phyloP scores from a whole-genome alignment of 2,329 filamentous ascomycete species.

The Magnaporthales sp. region DNA sequence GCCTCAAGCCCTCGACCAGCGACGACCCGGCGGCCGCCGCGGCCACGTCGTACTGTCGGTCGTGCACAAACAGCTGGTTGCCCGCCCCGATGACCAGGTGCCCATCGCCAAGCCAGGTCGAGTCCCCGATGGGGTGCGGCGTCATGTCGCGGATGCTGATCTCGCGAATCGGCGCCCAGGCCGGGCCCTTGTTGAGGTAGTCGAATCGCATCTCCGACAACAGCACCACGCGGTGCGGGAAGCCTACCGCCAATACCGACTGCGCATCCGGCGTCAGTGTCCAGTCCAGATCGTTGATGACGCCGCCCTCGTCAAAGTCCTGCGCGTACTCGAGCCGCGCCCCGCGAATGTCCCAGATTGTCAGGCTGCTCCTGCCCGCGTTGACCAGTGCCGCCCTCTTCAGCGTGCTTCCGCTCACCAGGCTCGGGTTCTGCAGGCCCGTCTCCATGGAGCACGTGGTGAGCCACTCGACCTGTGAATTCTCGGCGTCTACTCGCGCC shows the following conservation, averaged over 20 bases:
- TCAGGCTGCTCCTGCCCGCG: constrained; percentile 61
- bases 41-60: constrained; percentile 60
- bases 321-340: constrained; percentile 75
- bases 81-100: constrained; percentile 82
- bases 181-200: constrained; percentile 80
- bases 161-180: constrained; percentile 79
- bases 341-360: constrained; percentile 84
- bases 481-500: constrained; percentile 56
- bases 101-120: constrained; percentile 80
- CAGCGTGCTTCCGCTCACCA: constrained; percentile 78
- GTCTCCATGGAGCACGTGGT: constrained; percentile 77
- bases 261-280: constrained; percentile 84
- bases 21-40: constrained; percentile 27
- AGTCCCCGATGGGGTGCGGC: constrained; percentile 86
- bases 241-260: constrained; percentile 85
- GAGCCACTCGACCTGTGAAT: constrained; percentile 67
- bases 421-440: constrained; percentile 59
- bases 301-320: constrained; percentile 62
- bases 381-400: constrained; percentile 83
- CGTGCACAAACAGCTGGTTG: constrained; percentile 82
- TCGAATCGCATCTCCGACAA: constrained; percentile 86
- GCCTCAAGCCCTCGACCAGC: constrained; percentile 42
- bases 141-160: constrained; percentile 75
- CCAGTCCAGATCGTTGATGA: constrained; percentile 85
- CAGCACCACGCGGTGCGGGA: constrained; percentile 74